phyloP scores from a whole-genome alignment of 2,329 filamentous ascomycete species.

The Diplocarpon rosae region DNA sequence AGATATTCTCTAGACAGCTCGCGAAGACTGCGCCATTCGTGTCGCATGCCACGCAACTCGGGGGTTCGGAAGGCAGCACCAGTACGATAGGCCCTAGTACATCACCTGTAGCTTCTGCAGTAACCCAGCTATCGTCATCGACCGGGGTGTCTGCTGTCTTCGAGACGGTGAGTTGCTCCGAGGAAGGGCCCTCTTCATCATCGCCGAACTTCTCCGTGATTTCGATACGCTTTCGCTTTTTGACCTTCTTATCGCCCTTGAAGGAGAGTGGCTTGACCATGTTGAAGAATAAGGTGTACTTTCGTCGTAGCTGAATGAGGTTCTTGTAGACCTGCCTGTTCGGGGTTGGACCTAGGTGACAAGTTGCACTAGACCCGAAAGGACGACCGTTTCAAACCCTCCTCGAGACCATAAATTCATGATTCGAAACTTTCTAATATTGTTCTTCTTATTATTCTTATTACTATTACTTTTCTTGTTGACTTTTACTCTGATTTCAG shows the following conservation, averaged over 20 bases:
- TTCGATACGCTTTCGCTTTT: constrained; percentile 73
- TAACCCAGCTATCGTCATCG: constrained; percentile 84
- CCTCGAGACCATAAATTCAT: not conserved
- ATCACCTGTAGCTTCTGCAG: constrained; percentile 63
- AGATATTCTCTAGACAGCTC: constrained; percentile 72
- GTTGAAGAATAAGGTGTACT: constrained; percentile 18
- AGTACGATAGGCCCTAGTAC: constrained; percentile 74
- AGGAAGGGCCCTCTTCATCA: constrained; percentile 14
- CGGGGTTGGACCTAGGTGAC: not conserved
- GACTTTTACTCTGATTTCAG: not conserved
- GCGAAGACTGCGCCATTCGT: constrained; percentile 78
- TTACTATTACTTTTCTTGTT: not conserved
- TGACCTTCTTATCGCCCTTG: constrained; percentile 93
- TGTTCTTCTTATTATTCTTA: not conserved
- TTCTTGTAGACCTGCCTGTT: constrained; percentile 3
- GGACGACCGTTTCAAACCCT: constrained; percentile 2
- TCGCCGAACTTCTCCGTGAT: constrained; percentile 31
- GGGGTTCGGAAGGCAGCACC: constrained; percentile 64
- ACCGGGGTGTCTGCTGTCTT: constrained; percentile 15
- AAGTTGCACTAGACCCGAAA: constrained; percentile 5
- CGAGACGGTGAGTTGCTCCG: constrained; percentile 15
- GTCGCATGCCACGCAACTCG: constrained; percentile 74
- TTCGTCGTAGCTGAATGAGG: not conserved
- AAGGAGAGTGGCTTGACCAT: constrained; percentile 90
- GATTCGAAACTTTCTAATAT: not conserved